phyloP scores from a whole-genome alignment of 106 monocot species.

The Allium cepa region DNA sequence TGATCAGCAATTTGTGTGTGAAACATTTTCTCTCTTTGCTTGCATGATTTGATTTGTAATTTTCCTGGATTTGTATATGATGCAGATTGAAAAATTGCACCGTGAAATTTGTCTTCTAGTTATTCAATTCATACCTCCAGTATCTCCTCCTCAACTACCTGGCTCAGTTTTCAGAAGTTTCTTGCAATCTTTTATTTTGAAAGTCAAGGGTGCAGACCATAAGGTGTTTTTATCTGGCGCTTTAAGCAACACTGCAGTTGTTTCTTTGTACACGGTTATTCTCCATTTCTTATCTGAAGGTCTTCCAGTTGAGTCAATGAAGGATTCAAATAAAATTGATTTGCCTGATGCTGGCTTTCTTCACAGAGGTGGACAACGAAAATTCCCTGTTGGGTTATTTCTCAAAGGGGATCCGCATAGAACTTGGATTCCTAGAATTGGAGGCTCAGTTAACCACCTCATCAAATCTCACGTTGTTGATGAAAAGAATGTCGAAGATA shows the following conservation, averaged over 20 bases:
- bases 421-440: slow-evolving; percentile 58
- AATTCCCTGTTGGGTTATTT: slow-evolving; percentile 64
- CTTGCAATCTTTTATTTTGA: slow-evolving; percentile 70
- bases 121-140: slow-evolving; percentile 76
- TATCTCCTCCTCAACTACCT: slow-evolving; percentile 32
- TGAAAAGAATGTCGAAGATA: slow-evolving; percentile 33
- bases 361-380: slow-evolving; percentile 67
- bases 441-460: slow-evolving; percentile 66
- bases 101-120: slow-evolving; percentile 70
- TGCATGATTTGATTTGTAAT: neutral
- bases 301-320: slow-evolving; percentile 24
- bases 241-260: slow-evolving; percentile 45
- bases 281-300: slow-evolving; percentile 97
- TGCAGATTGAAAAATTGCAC: slow-evolving; percentile 95
- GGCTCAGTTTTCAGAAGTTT: slow-evolving; percentile 85
- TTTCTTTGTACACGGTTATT: slow-evolving; percentile 88
- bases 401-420: slow-evolving; percentile 42
- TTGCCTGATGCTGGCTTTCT: slow-evolving; percentile 52
- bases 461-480: slow-evolving; percentile 33
- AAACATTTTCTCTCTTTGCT: neutral
- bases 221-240: slow-evolving; percentile 38
- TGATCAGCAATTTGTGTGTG: too few relatives aligned
- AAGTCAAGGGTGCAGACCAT: slow-evolving; percentile 44
- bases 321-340: slow-evolving; percentile 20
- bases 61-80: slow-evolving; percentile 11